A percentile compares a stretch with the other conserved stretches of the same genome.
Conservation (phyloP, 2,329 filamentous ascomycete genomes). For the Alternaria metachromatica region DNA sequence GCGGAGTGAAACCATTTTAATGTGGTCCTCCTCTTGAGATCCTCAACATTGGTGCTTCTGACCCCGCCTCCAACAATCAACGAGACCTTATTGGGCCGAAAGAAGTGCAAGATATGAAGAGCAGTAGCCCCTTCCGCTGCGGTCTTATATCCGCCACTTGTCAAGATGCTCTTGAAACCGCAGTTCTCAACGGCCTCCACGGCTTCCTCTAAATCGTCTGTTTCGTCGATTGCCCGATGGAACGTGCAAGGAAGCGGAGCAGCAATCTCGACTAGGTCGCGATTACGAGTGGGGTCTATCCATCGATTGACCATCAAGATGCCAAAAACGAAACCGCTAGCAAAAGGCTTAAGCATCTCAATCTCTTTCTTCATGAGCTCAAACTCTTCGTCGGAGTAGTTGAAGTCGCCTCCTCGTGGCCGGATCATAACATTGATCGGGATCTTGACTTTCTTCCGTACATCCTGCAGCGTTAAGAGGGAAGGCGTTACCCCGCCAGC, state of each 20-base stretch:
- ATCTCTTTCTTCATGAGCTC: constrained; percentile 54
- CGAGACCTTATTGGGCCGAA: not conserved
- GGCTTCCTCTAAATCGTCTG: constrained; percentile 37
- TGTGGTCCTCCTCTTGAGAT: constrained; percentile 38
- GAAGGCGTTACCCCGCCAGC: constrained; percentile 54
- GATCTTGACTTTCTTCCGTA: constrained; percentile 37
- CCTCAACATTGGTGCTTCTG: constrained; percentile 52
- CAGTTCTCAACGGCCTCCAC: constrained; percentile 49
- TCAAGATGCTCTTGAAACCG: constrained; percentile 58
- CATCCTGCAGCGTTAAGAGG: constrained; percentile 28
- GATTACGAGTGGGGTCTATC: constrained; percentile 53
- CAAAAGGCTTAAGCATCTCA: constrained; percentile 42
- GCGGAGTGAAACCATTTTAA: constrained; percentile 55
- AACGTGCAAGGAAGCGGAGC: constrained; percentile 59
- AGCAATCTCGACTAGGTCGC: constrained; percentile 52
- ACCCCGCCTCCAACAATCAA: constrained; percentile 62
- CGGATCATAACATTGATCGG: constrained; percentile 63
- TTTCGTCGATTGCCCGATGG: constrained; percentile 61
- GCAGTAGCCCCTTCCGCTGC: too few relatives aligned
- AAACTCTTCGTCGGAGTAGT: constrained; percentile 53
- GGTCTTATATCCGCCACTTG: constrained; percentile 51
- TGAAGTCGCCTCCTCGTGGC: constrained; percentile 56
- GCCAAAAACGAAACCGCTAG: constrained; percentile 61
- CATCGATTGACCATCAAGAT: constrained; percentile 44
- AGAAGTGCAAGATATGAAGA: too few relatives aligned